These are phyloP conservation scores for Cladosporium sp. DNA, from an alignment of 2,329 filamentous ascomycete genomes.

Conservation along the genomic window DNA sequence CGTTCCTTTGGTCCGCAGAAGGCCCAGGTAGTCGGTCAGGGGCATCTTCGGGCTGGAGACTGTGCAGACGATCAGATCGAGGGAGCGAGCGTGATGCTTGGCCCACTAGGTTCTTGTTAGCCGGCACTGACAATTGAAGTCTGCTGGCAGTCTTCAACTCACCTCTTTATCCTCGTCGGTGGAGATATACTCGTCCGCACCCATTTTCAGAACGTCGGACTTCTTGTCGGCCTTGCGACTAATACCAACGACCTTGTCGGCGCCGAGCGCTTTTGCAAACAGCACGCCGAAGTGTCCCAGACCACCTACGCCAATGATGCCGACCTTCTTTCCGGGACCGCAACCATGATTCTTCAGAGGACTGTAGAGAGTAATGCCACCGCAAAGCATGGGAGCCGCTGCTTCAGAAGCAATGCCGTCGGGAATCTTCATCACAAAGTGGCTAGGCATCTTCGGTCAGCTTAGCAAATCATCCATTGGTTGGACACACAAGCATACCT, in stretches of 20 bases:
- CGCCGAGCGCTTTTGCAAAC: slow-evolving; percentile 64
- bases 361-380: slow-evolving; percentile 66
- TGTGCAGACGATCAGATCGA: slow-evolving; percentile 57
- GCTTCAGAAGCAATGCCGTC: slow-evolving; percentile 42
- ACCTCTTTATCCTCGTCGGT: slow-evolving; percentile 49
- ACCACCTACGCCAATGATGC: slow-evolving; percentile 66
- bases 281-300: slow-evolving; percentile 63
- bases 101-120: slow-evolving; percentile 40
- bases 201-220: slow-evolving; percentile 55
- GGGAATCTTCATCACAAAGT: slow-evolving; percentile 57
- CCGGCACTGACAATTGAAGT: not conserved
- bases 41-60: slow-evolving; percentile 57
- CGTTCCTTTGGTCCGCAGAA: slow-evolving; percentile 54
- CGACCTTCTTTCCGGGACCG: slow-evolving; percentile 65
- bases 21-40: slow-evolving; percentile 52
- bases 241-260: slow-evolving; percentile 59
- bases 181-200: slow-evolving; percentile 53
- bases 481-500: not conserved
- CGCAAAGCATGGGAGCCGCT: slow-evolving; percentile 68
- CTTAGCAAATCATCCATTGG: not conserved
- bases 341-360: slow-evolving; percentile 61
- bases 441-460: slow-evolving; percentile 16
- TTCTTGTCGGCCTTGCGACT: slow-evolving; percentile 55
- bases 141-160: not conserved
- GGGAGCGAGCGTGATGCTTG: slow-evolving; percentile 44